Percentiles rank a stretch among this genome's conserved stretches.
phyloP scores from a whole-genome alignment of 176 grass and related monocot genomes.

The Triticum urartu region DNA sequence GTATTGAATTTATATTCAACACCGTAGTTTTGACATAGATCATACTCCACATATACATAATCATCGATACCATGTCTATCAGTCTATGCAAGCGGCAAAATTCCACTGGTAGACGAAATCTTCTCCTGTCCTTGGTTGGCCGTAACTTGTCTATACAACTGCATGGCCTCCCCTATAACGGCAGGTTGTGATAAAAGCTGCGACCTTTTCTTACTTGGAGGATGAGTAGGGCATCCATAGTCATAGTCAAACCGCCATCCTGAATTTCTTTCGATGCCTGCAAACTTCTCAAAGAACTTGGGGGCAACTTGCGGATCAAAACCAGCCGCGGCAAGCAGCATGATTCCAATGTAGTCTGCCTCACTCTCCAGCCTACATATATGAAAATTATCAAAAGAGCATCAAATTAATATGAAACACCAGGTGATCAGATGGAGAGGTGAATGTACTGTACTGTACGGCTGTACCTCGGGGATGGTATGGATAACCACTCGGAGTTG shows the following conservation, averaged over 20 bases:
- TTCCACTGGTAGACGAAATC: neutral
- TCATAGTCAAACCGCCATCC: neutral
- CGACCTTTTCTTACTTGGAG: neutral
- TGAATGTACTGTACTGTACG: neutral
- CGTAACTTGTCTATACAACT: neutral
- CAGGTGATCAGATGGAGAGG: neutral
- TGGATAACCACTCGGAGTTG: neutral
- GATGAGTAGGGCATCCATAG: neutral
- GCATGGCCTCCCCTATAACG: constrained; percentile 7
- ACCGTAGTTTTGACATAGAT: too few relatives aligned
- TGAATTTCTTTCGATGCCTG: neutral
- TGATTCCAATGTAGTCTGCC: constrained; percentile 10
- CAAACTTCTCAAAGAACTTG: neutral
- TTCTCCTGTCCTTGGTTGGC: neutral
- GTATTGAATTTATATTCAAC: too few relatives aligned
- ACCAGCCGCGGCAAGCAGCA: constrained; percentile 10
- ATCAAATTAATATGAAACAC: neutral
- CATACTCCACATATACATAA: too few relatives aligned
- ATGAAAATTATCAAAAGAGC: neutral
- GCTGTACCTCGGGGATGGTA: too few relatives aligned
- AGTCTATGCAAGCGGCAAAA: too few relatives aligned
- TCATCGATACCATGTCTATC: too few relatives aligned
- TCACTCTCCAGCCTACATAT: neutral
- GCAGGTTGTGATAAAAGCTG: neutral
- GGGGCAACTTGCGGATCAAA: neutral